Base-by-base conservation (phyloP, 2,329 filamentous ascomycete genomes). In the Colletotrichum lindemuthianum region DNA sequence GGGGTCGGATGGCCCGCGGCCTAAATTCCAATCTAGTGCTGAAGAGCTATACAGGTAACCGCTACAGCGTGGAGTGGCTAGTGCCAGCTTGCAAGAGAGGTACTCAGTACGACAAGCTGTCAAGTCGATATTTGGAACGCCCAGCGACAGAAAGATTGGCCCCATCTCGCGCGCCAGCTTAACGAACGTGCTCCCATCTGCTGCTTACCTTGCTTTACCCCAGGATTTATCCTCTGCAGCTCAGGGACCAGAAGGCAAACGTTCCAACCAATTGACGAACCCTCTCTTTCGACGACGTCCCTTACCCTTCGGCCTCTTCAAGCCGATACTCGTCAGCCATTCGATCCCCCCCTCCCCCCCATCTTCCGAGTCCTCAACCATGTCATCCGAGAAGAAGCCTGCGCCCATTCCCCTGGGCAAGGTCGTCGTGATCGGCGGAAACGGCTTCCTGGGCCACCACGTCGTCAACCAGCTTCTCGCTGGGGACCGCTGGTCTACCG, bases 391-490 rank as follows among this genome's bases (percentile, higher is more conserved):
- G 68, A 77, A 82, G 70, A 77, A 49, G 11, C 41, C 60, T 2
- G 48, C 43, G 16, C 43, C 43, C 16, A 56, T 77, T 67, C 69
- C 76, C 59, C 82, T 93, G 55, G 91, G 91, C 74, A 87, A 85
- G 69, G 90, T 93, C 72, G 84, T 94, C 70, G 89, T 96, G 70
- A 88, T 95, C 70, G 92, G 92, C 72, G 92, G 92, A 74, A 94
- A 92, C 75, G 92, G 92, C 69, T 95, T 96, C 79, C 85, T 96
- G 13, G 92, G 92, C 75, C 90, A 92, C 79, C 91, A 95, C 79
- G 90, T 95, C 70, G 90, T 95, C 74, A 86, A 89, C 77, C 85
- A 92, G 73, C 84, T 92, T 63, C 82, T 92, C 71, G 84, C 86
- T 45, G 72, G 73, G 44, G 51, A 64, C 45, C 68, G 67, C 45